phyloP scores from a whole-genome alignment of 2,329 filamentous ascomycete genomes.

The Alternaria novae-zelandiae region DNA sequence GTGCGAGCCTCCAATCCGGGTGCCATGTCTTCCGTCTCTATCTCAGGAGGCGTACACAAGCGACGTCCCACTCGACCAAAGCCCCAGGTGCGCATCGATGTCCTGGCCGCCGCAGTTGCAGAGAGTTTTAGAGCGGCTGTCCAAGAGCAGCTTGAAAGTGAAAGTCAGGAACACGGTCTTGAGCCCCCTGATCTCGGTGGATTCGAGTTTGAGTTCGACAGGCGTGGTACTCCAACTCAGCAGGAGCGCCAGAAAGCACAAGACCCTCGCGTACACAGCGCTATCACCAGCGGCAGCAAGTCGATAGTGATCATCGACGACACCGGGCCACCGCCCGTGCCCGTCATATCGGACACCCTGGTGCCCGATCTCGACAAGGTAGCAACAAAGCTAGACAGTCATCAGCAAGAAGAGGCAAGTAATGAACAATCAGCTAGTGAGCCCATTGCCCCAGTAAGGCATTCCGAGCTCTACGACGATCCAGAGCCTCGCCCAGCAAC shows the following conservation, averaged over 20 bases:
- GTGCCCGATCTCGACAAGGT: constrained; percentile 20
- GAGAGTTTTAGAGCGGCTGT: constrained; percentile 82
- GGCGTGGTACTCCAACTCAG: constrained; percentile 18
- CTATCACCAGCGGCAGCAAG: constrained; percentile 80
- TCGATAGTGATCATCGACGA: constrained; percentile 88
- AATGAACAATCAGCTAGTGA: constrained; percentile 23
- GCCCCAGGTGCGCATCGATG: constrained; percentile 72
- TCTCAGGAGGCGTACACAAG: constrained; percentile 40
- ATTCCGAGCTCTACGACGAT: constrained; percentile 31
- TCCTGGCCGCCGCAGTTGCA: constrained; percentile 77
- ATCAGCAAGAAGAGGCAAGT: constrained; percentile 23
- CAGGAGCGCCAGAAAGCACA: constrained; percentile 22
- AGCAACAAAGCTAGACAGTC: background rate
- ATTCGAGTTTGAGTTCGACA: constrained; percentile 47
- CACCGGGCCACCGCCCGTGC: constrained; percentile 62
- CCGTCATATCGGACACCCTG: constrained; percentile 62
- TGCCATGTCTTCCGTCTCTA: constrained; percentile 28
- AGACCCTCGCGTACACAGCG: constrained; percentile 54
- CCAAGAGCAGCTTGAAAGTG: constrained; percentile 61
- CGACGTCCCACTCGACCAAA: constrained; percentile 36
- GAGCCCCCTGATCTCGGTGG: constrained; percentile 35
- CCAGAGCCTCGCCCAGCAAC: constrained; percentile 11
- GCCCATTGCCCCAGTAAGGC: constrained; percentile 11
- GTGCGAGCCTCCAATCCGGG: constrained; percentile 40
- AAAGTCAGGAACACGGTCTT: constrained; percentile 30